Evolutionary conservation across 2,329 filamentous ascomycete species (phyloP).

Genomic region (Cladophialophora exuberans): DNA sequence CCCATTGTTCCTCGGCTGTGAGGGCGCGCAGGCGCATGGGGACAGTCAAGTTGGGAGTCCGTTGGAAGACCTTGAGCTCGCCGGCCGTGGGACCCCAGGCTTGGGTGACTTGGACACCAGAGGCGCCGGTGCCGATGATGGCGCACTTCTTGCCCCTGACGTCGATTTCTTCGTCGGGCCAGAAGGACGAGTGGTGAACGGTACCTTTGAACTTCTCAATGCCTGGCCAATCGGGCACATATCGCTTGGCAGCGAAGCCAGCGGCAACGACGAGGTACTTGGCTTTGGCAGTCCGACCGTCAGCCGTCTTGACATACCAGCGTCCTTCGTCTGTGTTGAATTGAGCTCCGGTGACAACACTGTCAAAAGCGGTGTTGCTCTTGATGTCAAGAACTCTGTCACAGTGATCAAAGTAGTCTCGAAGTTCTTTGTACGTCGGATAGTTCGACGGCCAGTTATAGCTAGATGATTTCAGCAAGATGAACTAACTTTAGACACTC

Average conservation of each 20-base stretch:
- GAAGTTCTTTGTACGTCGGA: slow-evolving; percentile 45
- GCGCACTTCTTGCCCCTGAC: slow-evolving; percentile 62
- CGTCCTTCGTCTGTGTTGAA: slow-evolving; percentile 42
- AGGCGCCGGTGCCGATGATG: slow-evolving; percentile 67
- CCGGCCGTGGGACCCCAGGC: slow-evolving; percentile 59
- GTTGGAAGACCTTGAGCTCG: slow-evolving; percentile 58
- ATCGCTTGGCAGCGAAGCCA: slow-evolving; percentile 60
- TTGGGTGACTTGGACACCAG: slow-evolving; percentile 67
- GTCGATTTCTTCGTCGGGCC: slow-evolving; percentile 58
- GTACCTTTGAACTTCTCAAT: slow-evolving; percentile 62
- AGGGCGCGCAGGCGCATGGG: slow-evolving; percentile 61
- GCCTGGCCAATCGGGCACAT: slow-evolving; percentile 57
- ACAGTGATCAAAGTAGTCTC: slow-evolving; percentile 47
- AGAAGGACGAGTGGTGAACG: slow-evolving; percentile 65
- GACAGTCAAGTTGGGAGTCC: slow-evolving; percentile 67
- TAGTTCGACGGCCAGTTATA: slow-evolving; percentile 52
- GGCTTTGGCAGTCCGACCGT: slow-evolving; percentile 44
- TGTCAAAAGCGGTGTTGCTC: slow-evolving; percentile 51
- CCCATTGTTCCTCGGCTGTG: slow-evolving; percentile 56
- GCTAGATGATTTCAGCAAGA: slow-evolving; percentile 40
- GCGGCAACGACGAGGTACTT: slow-evolving; percentile 52
- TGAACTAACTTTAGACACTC: background rate
- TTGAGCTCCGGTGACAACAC: slow-evolving; percentile 45
- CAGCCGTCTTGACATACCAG: slow-evolving; percentile 52
- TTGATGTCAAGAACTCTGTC: slow-evolving; percentile 47